Conservation (phyloP, 768 basidiomycete genomes). For the Podaxis sp. region DNA sequence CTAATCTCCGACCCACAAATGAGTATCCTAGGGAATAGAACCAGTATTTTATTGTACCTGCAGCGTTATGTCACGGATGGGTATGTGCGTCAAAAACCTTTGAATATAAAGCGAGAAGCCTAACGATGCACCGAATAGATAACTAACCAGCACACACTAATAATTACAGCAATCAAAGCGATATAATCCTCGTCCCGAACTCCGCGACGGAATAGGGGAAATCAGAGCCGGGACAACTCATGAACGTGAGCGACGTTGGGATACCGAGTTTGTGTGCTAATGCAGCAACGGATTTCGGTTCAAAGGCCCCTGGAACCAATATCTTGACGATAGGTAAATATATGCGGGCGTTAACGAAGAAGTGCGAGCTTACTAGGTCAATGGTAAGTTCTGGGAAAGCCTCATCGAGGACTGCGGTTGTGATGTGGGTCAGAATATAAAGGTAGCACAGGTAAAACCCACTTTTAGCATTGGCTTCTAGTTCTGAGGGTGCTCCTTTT, state of each 20-base stretch:
- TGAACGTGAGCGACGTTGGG: constrained; percentile 59
- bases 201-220: constrained; percentile 46
- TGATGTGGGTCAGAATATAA: neutral
- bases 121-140: neutral
- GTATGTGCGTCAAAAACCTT: neutral
- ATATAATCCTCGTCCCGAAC: constrained; percentile 52
- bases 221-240: constrained; percentile 53
- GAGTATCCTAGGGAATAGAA: neutral
- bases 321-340: constrained; percentile 31
- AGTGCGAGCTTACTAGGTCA: constrained; percentile 43
- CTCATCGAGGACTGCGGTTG: constrained; percentile 49
- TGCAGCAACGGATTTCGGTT: constrained; percentile 45
- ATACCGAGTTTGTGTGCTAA: constrained; percentile 49
- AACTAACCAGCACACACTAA: neutral
- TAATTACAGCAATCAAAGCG: constrained; percentile 9
- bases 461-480: constrained; percentile 74
- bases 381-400: constrained; percentile 66
- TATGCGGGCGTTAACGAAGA: neutral
- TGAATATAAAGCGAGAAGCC: neutral
- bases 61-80: no score
- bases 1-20: neutral
- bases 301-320: constrained; percentile 43
- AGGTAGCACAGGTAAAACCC: constrained; percentile 14
- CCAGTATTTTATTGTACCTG: no score
- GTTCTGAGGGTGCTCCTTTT: constrained; percentile 59